These are phyloP conservation scores for Lolium multiflorum DNA, from an alignment of 176 grass and related monocot genomes.

Conservation along the genomic window DNA sequence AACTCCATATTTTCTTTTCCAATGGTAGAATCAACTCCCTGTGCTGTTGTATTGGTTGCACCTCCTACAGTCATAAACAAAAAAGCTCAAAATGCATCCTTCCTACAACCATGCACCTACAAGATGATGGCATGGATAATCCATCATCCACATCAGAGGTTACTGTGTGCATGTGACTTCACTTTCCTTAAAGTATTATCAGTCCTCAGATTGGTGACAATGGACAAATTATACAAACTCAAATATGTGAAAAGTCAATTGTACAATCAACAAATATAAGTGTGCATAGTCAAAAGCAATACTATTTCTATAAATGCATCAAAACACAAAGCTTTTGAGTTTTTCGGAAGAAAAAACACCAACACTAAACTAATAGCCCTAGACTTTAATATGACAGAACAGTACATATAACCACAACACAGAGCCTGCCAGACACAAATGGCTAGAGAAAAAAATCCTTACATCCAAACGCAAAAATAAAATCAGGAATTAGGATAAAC, in stretches of 20 bases:
- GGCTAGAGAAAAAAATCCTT: not conserved
- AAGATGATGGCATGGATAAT: slow-evolving; percentile 13
- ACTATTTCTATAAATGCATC: not conserved
- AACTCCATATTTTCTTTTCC: slow-evolving; percentile 46
- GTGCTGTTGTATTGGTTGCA: slow-evolving; percentile 29
- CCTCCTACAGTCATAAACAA: slow-evolving; percentile 47
- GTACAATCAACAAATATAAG: slow-evolving; percentile 12
- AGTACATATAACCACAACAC: not conserved
- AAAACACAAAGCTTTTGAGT: not conserved
- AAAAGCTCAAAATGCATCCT: slow-evolving; percentile 36
- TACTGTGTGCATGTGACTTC: not conserved
- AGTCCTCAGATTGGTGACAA: slow-evolving; percentile 10
- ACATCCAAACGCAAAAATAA: slow-evolving; percentile 18
- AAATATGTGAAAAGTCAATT: slow-evolving; percentile 25
- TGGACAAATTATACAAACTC: slow-evolving; percentile 12
- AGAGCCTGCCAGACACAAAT: not conserved
- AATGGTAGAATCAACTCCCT: slow-evolving; percentile 47
- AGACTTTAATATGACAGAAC: slow-evolving; percentile 4
- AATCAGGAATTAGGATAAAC: slow-evolving; percentile 39
- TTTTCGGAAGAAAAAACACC: slow-evolving; percentile 21
- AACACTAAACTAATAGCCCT: slow-evolving; percentile 18
- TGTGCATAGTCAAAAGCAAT: not conserved
- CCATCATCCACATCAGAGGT: slow-evolving; percentile 1
- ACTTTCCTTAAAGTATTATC: slow-evolving; percentile 4
- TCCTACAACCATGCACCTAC: not conserved